Conservation (phyloP, 2,329 filamentous ascomycete species). For the Trichoderma sp. region DNA sequence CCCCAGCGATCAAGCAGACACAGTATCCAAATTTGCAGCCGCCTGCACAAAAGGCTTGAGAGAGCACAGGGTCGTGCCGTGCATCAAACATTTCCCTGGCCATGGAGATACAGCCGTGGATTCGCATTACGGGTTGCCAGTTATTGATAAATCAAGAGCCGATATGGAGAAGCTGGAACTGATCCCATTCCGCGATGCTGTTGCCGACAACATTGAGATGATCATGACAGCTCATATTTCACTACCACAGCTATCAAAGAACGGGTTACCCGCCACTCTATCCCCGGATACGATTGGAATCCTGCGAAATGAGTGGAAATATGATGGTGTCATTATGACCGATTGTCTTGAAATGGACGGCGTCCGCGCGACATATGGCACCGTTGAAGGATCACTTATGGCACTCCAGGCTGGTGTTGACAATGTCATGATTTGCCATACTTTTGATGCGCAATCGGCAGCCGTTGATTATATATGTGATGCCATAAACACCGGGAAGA, state of each 20-base stretch:
- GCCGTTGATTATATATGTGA: constrained; percentile 27
- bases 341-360: constrained; percentile 31
- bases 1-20: constrained; percentile 25
- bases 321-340: constrained; percentile 27
- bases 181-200: constrained; percentile 25
- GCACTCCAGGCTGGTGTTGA: constrained; percentile 29
- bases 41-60: constrained; percentile 26
- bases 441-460: constrained; percentile 25
- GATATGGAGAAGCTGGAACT: constrained; percentile 26
- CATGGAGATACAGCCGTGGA: constrained; percentile 29
- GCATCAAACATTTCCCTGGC: constrained; percentile 30
- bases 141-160: constrained; percentile 25
- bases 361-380: constrained; percentile 26
- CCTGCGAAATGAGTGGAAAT: constrained; percentile 25
- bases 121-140: constrained; percentile 28
- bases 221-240: constrained; percentile 31
- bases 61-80: constrained; percentile 23
- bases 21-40: constrained; percentile 23
- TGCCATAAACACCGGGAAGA: constrained; percentile 22
- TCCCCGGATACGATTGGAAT: constrained; percentile 26
- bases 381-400: constrained; percentile 26
- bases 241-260: constrained; percentile 24
- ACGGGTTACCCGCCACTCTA: constrained; percentile 25
- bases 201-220: constrained; percentile 27
- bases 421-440: constrained; percentile 31